Evolutionary conservation across 106 monocot species (phyloP).

Genomic region (Dendrobium officinale): DNA sequence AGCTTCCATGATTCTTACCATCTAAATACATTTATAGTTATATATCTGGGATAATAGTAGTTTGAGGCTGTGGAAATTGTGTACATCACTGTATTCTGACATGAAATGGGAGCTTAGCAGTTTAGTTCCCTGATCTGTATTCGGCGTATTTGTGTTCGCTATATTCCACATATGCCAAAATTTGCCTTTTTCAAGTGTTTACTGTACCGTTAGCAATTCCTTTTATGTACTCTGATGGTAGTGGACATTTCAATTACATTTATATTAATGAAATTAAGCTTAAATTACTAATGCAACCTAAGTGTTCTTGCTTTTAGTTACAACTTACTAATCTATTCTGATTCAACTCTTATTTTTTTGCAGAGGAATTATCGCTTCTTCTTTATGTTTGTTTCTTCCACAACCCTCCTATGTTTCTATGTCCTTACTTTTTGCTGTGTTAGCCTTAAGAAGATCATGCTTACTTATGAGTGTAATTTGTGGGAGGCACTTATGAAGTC

Average conservation of each 20-base stretch:
- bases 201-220: background rate
- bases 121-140: background rate
- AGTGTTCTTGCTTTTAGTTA: background rate
- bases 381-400: conserved; percentile 44
- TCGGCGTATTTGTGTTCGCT: background rate
- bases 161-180: background rate
- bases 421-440: conserved; percentile 63
- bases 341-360: conserved; percentile 2
- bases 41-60: background rate
- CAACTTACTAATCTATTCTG: conserved; percentile 1
- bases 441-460: conserved; percentile 36
- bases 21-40: background rate
- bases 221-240: background rate
- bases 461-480: conserved; percentile 28
- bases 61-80: background rate
- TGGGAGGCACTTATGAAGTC: conserved; percentile 38
- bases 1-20: background rate
- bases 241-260: background rate
- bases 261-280: background rate
- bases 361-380: conserved; percentile 68
- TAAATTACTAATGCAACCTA: background rate
- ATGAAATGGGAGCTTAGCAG: background rate
- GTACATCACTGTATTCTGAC: background rate
- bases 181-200: background rate
- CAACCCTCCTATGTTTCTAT: conserved; percentile 49